Evolutionary conservation across 495 filamentous ascomycete genomes (phyloP).

Genomic region (Immersiella caudata): DNA sequence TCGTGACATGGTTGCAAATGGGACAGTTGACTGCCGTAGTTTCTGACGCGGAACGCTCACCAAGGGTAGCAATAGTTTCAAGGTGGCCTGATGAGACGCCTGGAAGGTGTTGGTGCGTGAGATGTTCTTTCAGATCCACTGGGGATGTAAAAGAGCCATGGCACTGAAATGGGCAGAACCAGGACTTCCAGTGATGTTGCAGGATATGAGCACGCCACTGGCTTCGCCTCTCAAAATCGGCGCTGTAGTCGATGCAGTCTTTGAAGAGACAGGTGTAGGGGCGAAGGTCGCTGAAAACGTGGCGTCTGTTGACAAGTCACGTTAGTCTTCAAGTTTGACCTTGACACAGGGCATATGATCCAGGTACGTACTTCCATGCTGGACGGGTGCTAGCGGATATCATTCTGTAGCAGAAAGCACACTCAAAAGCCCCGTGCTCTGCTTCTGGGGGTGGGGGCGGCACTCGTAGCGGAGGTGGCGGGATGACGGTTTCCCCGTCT

Average conservation of each 20-base stretch:
- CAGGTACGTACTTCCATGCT: conserved; percentile 5
- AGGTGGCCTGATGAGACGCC: neutral
- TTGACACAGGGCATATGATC: neutral
- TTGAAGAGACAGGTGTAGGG: conserved; percentile 10
- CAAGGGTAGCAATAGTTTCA: neutral
- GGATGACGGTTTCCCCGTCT: neutral
- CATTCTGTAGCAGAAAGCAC: conserved; percentile 1
- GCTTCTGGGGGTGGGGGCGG: neutral
- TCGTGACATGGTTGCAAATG: neutral
- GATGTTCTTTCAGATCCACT: neutral
- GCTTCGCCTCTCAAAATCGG: neutral
- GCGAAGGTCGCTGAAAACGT: conserved; percentile 9
- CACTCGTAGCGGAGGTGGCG: conserved; percentile 1
- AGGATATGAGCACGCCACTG: neutral
- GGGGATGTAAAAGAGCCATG: neutral
- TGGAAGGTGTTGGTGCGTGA: neutral
- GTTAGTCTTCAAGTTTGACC: neutral
- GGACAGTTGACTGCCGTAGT: neutral
- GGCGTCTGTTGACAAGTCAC: neutral
- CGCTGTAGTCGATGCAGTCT: neutral
- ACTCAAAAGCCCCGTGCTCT: neutral
- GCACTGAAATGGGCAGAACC: neutral
- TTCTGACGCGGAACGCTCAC: neutral
- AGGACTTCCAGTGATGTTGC: conserved; percentile 5
- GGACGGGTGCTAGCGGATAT: neutral